Evolutionary conservation across 75 land plant species (phyloP), one percentile per base, ranked within the genome.

Genomic region (Larix kaempferi): DNA sequence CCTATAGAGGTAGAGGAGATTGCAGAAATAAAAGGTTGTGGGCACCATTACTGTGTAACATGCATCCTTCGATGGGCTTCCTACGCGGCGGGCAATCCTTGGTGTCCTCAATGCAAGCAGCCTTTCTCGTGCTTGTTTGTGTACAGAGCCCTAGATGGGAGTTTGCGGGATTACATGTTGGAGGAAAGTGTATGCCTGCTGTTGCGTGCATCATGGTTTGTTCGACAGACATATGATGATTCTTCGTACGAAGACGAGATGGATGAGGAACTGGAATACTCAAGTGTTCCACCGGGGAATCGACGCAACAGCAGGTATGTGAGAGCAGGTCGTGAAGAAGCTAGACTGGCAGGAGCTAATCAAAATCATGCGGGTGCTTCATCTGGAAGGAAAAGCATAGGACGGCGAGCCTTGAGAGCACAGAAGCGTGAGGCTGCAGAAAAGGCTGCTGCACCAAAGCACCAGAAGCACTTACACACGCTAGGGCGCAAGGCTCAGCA

Each of bases 151-250:
- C 89, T 97, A 22, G 98, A 97, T 87, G 99, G 99, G 60, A 86
- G 98, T 41, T 73, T 96, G 27, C 84, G 84, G 14, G 98, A 92
- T 66, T 97, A 91, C 87, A 80, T 97, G 89, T 77, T 89, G n/a
- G 99, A 97, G 76, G 98, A 94, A 76, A 97, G 99, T 79, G 92
- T 97, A 10, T 92, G 93, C 82, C 89, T 97, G 0, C 89, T 97
- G 54, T 87, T 97, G 23, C 82, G 98, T 78, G 93, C 99, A 3
- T 25, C 83, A 21, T 97, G 99, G 99, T 97, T 92, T 79, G 80
- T 87, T 11, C 21, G 72, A 64, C 81, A 85, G 13, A 83, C 80
- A 26, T 73, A 85, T 7, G 87, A 91, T 11, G 80, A 73, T 1
- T n/a, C n/a, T n/a, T n/a, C n/a, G n/a, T n/a, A 92, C 27, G 14